Base-by-base conservation (phyloP, 139 green algal species). In the Chloropicon primus region DNA sequence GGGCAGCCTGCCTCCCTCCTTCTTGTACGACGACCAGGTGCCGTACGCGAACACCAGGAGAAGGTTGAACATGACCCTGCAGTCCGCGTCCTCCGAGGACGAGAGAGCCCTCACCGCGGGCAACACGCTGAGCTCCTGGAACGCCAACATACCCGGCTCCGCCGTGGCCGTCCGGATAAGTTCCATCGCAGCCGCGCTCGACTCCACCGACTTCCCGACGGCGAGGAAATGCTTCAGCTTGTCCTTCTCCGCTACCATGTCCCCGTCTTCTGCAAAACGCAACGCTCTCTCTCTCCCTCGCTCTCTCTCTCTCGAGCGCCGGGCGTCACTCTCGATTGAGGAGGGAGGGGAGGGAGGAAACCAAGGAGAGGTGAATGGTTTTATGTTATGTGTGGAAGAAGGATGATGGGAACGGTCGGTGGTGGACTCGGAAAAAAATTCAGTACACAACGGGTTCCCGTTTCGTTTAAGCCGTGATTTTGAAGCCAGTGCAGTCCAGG, bases 21-120 rank as follows among this genome's bases (percentile, higher is more conserved):
- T 75, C 24, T 82, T 83, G 76, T 96, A 97, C 1, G 94, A 88
- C 0, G 78, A 1, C 86, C 86, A 96, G 0, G 87, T 95, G 22
- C 93, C 93, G 73, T 94, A 93, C 2, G 88, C 87, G 80, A 95
- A 97, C 0, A 97, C 79, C 53, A 90, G 54, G 24, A 97, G 84
- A 10, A 96, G 82, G 0, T 79, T 26, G 2, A 82, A 74, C 10
- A 17, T 17, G 5, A 17, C 41, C 41, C 41, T 62, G 2, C 41
- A 78, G 0, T 29, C 0, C 17, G 76, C 78, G 22, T 84, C 74
- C 24, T 92, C 85, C 0, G 80, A 80, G 22, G 25, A 28, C 54
- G 75, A 25, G 23, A 92, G 74, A 85, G 92, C 85, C 22, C 21
- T 1, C 26, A 24, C 26, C 2, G 25, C 22, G 0, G 29, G 62